Base-by-base conservation (phyloP, 331 rosid genomes). In the Pyracantha coccinea region DNA sequence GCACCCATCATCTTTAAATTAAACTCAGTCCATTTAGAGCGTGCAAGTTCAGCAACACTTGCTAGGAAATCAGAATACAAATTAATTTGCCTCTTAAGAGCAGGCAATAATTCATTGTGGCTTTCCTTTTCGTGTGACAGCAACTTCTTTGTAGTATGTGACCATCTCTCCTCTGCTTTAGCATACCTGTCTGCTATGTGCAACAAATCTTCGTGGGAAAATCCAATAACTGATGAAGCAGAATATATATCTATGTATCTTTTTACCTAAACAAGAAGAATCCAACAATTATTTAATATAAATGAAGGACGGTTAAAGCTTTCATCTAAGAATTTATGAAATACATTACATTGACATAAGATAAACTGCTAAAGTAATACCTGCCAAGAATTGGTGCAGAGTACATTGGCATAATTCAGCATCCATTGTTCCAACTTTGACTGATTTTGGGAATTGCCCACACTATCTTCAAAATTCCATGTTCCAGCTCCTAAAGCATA, bases 311-410 rank as follows among this genome's bases (percentile, higher is more conserved):
- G 8, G 14, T 50, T 27, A 60, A 52, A 54, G 6, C 32, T n/a
- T 54, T 57, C 33, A 33, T 71, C 47, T 4, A 55, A 32, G 45
- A 33, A 57, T 23, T 14, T n/a, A 23, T 21, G 10, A 16, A 21
- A 38, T 16, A 8, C 38, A 58, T 24, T 16, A 8, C 38, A 58
- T 24, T 58, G 58, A 28, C n/a, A 35, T 19, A n/a, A 59, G 19
- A 41, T 14, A 27, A 12, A 62, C 21, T 44, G 32, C 28, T 16
- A 71, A 66, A 71, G 52, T 13, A 23, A 73, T 79, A 94, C 99
- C 99, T 94, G 97, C 99, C 99, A 94, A 77, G 97, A 82, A 88
- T 94, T 94, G 71, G 88, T 86, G 81, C 99, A 94, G 27, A 94
- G 88, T 17, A 79, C 83, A 62, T 88, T 88, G 71, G 79, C 96